Conservation (phyloP, 2,329 filamentous ascomycete species). For the Alternaria ventricosa region DNA sequence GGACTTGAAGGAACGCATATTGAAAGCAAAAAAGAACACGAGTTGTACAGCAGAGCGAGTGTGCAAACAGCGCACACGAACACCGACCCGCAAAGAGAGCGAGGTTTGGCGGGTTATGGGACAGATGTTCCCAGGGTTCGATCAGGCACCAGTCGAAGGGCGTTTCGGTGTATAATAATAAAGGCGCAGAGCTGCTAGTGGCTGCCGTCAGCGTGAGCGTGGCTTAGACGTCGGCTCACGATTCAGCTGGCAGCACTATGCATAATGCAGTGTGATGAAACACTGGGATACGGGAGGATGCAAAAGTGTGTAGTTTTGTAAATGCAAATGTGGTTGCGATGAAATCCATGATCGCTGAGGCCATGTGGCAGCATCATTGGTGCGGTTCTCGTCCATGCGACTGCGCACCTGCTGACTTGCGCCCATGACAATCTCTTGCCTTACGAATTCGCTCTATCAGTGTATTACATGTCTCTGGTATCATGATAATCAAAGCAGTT, state of each 20-base stretch:
- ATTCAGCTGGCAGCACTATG: slow-evolving; percentile 20
- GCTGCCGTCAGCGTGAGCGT: slow-evolving; percentile 29
- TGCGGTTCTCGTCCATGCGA: not conserved
- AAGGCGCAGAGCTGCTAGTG: slow-evolving; percentile 16
- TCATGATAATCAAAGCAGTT: not conserved
- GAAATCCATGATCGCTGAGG: slow-evolving; percentile 1
- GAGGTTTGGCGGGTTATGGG: slow-evolving; percentile 22
- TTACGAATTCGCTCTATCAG: not conserved
- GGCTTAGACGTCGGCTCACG: slow-evolving; percentile 38
- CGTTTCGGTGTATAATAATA: slow-evolving; percentile 11
- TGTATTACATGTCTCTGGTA: not conserved
- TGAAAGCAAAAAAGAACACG: slow-evolving; percentile 15
- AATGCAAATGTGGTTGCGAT: not conserved
- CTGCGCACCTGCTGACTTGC: not conserved
- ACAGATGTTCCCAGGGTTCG: slow-evolving; percentile 24
- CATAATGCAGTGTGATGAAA: slow-evolving; percentile 25
- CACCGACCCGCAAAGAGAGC: slow-evolving; percentile 23
- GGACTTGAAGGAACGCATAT: slow-evolving; percentile 43
- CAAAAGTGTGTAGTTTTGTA: not conserved
- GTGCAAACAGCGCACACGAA: slow-evolving; percentile 8
- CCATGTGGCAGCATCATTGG: slow-evolving; percentile 18
- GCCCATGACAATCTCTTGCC: not conserved
- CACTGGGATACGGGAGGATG: slow-evolving; percentile 9
- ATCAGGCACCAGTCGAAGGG: slow-evolving; percentile 45
- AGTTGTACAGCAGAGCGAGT: slow-evolving; percentile 7